These are phyloP conservation scores for Xylaria intraflava DNA, from an alignment of 495 filamentous ascomycete species.

Conservation along the genomic window DNA sequence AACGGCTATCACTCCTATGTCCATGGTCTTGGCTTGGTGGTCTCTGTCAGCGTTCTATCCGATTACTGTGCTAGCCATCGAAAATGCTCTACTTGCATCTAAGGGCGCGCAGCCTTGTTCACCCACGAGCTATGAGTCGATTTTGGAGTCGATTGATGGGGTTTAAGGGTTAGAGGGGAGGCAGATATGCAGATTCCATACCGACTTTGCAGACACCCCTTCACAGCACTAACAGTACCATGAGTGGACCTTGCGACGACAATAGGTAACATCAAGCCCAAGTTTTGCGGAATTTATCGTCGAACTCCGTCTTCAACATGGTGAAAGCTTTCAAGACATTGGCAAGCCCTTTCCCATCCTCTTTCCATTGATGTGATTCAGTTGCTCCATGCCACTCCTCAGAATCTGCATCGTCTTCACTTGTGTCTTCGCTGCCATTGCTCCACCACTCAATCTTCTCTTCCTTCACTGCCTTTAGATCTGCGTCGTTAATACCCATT, in stretches of 20 bases:
- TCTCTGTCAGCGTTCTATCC: too few relatives aligned
- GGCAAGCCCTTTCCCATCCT: slow-evolving; percentile 41
- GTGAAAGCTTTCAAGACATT: slow-evolving; percentile 52
- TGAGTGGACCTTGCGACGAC: background rate
- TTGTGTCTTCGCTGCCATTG: slow-evolving; percentile 4
- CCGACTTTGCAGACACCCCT: too few relatives aligned
- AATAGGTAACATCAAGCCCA: slow-evolving; percentile 32
- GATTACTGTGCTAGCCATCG: too few relatives aligned
- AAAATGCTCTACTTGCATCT: too few relatives aligned
- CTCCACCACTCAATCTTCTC: background rate
- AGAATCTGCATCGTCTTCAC: slow-evolving; percentile 9
- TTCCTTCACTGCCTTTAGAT: background rate
- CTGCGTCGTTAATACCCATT: background rate
- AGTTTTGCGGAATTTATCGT: slow-evolving; percentile 58
- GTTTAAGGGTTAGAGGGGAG: too few relatives aligned
- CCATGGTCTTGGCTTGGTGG: too few relatives aligned
- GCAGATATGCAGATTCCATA: too few relatives aligned
- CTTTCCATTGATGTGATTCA: slow-evolving; percentile 13
- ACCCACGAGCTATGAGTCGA: too few relatives aligned
- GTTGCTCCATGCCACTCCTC: background rate
- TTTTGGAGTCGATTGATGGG: too few relatives aligned
- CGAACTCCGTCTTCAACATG: slow-evolving; percentile 53
- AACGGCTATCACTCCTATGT: too few relatives aligned
- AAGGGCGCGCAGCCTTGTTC: too few relatives aligned
- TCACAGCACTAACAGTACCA: background rate